Evolutionary conservation across 495 filamentous ascomycete genomes (phyloP).

Genomic region (Jackrogersella minutella): DNA sequence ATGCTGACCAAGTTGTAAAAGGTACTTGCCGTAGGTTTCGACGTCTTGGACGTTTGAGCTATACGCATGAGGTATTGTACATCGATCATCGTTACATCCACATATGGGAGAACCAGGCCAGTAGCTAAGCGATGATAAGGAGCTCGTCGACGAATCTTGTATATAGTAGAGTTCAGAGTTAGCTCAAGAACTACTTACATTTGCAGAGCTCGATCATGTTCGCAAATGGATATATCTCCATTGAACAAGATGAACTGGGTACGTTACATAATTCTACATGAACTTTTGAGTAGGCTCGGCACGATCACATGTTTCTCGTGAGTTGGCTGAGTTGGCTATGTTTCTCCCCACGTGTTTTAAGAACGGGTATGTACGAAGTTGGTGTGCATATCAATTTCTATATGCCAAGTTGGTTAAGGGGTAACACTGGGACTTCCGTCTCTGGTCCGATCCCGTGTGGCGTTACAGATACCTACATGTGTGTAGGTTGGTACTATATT

Average conservation of each 20-base stretch:
- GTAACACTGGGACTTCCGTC: neutral
- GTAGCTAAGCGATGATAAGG: slow-evolving; percentile 2
- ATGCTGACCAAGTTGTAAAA: neutral
- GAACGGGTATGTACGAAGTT: neutral
- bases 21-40: neutral
- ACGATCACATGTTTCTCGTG: no score
- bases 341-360: neutral
- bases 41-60: neutral
- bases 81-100: neutral
- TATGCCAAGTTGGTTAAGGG: neutral
- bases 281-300: neutral
- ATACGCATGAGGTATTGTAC: neutral
- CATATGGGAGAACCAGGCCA: neutral
- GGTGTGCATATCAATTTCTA: neutral
- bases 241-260: no score
- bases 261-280: neutral
- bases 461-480: slow-evolving; percentile 3
- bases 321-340: no score
- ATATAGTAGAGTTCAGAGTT: neutral
- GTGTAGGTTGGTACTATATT: no score
- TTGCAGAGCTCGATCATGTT: neutral
- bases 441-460: neutral
- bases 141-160: neutral
- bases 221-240: no score
- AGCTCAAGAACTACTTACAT: neutral